Evolutionary conservation across 75 land plant species (phyloP).

Genomic region (Pseudotsuga menziesii): DNA sequence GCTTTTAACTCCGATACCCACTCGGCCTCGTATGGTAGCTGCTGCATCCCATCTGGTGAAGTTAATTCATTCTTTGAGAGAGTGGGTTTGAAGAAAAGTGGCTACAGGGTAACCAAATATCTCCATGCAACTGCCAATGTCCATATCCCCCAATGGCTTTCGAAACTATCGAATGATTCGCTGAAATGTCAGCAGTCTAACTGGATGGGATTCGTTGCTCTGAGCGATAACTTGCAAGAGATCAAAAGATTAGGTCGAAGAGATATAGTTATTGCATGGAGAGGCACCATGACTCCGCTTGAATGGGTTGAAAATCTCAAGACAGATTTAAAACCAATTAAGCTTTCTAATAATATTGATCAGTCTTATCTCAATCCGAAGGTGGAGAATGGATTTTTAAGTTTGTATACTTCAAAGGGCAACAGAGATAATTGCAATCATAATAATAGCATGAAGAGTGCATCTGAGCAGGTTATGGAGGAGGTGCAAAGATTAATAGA

Average conservation of each 20-base stretch:
- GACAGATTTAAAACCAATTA: not conserved
- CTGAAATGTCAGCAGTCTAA: constrained; percentile 16
- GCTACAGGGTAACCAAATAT: constrained; percentile 68
- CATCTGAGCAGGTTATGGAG: constrained; percentile 21
- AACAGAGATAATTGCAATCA: not conserved
- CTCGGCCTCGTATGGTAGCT: constrained; percentile 5
- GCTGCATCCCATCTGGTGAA: not conserved
- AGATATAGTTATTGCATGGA: constrained; percentile 46
- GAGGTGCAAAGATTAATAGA: constrained; percentile 31
- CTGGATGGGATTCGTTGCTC: constrained; percentile 78
- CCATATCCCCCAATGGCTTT: constrained; percentile 26
- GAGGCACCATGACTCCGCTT: constrained; percentile 59
- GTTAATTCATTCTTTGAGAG: constrained; percentile 19
- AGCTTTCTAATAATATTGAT: too few relatives aligned
- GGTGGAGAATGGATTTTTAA: constrained; percentile 39
- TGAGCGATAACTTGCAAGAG: constrained; percentile 23
- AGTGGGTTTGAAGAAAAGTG: constrained; percentile 36
- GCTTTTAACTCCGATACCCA: not conserved
- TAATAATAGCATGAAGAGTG: constrained; percentile 15
- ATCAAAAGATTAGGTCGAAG: constrained; percentile 42
- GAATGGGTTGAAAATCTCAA: constrained; percentile 65
- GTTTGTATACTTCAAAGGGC: constrained; percentile 32
- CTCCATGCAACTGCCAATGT: constrained; percentile 56
- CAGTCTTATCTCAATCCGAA: too few relatives aligned
- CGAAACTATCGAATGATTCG: constrained; percentile 14